These are phyloP conservation scores for Sporothrix brasiliensis DNA, from an alignment of 2,329 filamentous ascomycete species.

Conservation along the genomic window DNA sequence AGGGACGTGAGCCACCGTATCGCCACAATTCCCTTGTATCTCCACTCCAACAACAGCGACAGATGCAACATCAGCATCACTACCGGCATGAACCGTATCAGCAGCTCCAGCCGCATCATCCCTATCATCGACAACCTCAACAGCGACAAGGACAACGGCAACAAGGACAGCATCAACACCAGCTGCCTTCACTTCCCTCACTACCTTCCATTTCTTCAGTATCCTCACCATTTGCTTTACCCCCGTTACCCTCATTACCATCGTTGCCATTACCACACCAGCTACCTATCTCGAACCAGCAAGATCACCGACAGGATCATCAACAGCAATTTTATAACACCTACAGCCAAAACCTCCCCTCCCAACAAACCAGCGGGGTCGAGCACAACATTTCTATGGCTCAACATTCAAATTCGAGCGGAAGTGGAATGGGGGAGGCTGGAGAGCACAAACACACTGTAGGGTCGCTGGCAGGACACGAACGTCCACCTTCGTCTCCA, in stretches of 20 bases:
- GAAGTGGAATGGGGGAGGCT: neutral
- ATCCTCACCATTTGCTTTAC: neutral
- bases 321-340: neutral
- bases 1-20: neutral
- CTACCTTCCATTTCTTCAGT: neutral
- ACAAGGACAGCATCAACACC: neutral
- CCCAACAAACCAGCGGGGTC: neutral
- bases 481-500: neutral
- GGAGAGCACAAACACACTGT: neutral
- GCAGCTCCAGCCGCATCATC: neutral
- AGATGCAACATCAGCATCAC: slow-evolving; percentile 3
- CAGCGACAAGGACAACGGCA: neutral
- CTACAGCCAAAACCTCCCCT: neutral
- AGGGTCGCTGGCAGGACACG: neutral
- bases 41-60: neutral
- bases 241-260: neutral
- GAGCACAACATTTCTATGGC: neutral
- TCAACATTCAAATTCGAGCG: neutral
- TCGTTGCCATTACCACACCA: neutral
- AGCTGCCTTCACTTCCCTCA: slow-evolving; percentile 1
- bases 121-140: neutral
- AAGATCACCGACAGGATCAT: slow-evolving; percentile 11
- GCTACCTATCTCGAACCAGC: neutral
- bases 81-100: neutral
- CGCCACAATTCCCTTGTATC: neutral